Evolutionary conservation across 192 early-diverging fungal species (phyloP).

Genomic region (Backusella morwellensis): DNA sequence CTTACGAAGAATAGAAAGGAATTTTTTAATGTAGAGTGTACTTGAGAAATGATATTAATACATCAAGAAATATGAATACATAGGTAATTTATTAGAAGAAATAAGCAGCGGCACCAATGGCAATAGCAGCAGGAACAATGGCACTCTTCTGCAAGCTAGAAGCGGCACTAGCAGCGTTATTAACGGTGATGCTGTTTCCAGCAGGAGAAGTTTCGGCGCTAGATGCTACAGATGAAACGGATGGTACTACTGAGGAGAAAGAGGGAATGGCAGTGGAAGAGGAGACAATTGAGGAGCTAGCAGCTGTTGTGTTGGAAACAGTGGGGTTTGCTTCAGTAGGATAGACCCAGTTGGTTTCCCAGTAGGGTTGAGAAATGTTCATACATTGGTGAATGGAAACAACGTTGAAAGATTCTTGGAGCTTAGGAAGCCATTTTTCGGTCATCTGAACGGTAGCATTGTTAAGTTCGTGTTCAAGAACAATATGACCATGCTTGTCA

Average conservation of each 20-base stretch:
- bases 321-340: conserved; percentile 20
- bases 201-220: background rate
- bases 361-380: conserved; percentile 41
- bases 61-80: background rate
- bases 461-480: conserved; percentile 43
- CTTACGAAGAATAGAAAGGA: background rate
- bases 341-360: conserved; percentile 37
- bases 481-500: conserved; percentile 26
- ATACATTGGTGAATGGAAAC: conserved; percentile 34
- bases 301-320: background rate
- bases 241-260: background rate
- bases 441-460: conserved; percentile 40
- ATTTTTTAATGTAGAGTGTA: background rate
- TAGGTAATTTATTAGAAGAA: background rate
- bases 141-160: background rate
- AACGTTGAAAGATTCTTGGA: conserved; percentile 36
- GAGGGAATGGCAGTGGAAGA: background rate
- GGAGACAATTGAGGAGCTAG: background rate
- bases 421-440: conserved; percentile 39
- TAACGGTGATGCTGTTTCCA: background rate
- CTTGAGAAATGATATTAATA: background rate
- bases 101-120: background rate
- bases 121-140: background rate
- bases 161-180: background rate
- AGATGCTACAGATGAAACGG: conserved; percentile 5